Evolutionary conservation across 1,284 basidiomycete genomes (phyloP), one percentile per base, ranked within the genome.

Genomic region (Marasmius tenuissimus): DNA sequence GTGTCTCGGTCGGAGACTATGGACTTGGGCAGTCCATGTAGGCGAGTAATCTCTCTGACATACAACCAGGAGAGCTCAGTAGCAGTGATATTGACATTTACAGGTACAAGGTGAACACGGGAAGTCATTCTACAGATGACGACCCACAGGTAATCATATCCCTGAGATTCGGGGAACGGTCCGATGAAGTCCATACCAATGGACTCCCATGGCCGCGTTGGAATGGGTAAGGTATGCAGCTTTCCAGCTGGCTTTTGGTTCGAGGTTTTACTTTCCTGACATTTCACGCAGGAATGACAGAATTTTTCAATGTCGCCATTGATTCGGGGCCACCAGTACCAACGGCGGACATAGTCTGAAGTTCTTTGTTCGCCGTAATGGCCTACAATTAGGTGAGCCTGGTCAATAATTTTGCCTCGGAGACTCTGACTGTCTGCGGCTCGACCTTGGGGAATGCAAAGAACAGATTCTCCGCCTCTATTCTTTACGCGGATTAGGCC

Each of bases 291-390:
- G 1, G 59, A 59, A 5, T 60, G 42, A 52, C 70, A 72, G 54
- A 67, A 72, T 11, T 53, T 52, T 3, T 66, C 50, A 54, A 8
- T 65, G 60, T 42, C 71, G 58, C 6, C n/a, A 1, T 63, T 66
- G 3, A 76, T 65, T 3, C 40, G 52, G 0, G 71, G 72, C 76
- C 76, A 78, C 75, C 75, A 78, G 55, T 69, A 75, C 67, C 67
- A 73, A 4, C 63, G 56, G 16, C 69, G 61, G 0, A 75, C 5
- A 56, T 74, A 75, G 4, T 71, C 69, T 0, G 59, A 54, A 0
- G 74, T 75, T 12, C 69, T 63, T 34, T 66, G 62, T 0, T 58
- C 0, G 0, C 72, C 72, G 11, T 67, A 63, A 56, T 76, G 74
- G 0, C 72, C 71, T 1, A 75, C 12, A 0, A 64, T 55, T 0